Evolutionary conservation across 495 filamentous ascomycete species (phyloP).

Genomic region (Paragyromitra xinjiangensis): DNA sequence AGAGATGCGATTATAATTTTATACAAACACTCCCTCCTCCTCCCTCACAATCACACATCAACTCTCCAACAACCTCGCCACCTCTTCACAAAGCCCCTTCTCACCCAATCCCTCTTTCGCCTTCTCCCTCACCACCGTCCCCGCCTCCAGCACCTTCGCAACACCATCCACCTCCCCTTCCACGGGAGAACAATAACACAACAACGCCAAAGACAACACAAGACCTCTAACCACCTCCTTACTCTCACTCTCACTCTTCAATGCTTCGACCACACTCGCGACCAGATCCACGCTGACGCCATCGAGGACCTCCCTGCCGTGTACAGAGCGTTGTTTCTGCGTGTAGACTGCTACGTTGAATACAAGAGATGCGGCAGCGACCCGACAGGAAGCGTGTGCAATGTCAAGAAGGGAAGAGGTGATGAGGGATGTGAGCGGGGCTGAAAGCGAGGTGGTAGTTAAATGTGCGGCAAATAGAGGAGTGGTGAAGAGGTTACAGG

Average conservation of each 20-base stretch:
- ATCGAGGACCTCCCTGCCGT: constrained; percentile 70
- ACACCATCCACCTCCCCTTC: constrained; percentile 76
- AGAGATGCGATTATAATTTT: background rate
- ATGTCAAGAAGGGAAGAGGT: constrained; percentile 67
- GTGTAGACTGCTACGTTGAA: constrained; percentile 82
- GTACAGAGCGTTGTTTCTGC: constrained; percentile 69
- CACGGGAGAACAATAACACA: constrained; percentile 74
- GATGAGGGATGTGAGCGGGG: constrained; percentile 61
- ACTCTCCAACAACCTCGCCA: constrained; percentile 39
- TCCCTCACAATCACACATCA: background rate
- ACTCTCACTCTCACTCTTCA: constrained; percentile 72
- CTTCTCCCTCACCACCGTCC: constrained; percentile 35
- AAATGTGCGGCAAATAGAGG: constrained; percentile 66
- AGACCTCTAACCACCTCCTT: constrained; percentile 76
- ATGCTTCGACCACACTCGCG: constrained; percentile 78
- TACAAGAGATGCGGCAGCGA: constrained; percentile 80
- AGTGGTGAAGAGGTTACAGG: constrained; percentile 71
- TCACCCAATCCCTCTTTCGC: constrained; percentile 27
- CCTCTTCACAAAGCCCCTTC: constrained; percentile 49
- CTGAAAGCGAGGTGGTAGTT: constrained; percentile 57
- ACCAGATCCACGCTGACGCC: constrained; percentile 79
- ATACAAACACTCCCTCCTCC: background rate
- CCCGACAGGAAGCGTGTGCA: constrained; percentile 67
- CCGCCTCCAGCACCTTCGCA: constrained; percentile 43
- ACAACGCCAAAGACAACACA: constrained; percentile 73